Percentiles rank a stretch among this genome's conserved stretches.
phyloP scores from a whole-genome alignment of 768 basidiomycete species.

The Suillus cothurnatus region DNA sequence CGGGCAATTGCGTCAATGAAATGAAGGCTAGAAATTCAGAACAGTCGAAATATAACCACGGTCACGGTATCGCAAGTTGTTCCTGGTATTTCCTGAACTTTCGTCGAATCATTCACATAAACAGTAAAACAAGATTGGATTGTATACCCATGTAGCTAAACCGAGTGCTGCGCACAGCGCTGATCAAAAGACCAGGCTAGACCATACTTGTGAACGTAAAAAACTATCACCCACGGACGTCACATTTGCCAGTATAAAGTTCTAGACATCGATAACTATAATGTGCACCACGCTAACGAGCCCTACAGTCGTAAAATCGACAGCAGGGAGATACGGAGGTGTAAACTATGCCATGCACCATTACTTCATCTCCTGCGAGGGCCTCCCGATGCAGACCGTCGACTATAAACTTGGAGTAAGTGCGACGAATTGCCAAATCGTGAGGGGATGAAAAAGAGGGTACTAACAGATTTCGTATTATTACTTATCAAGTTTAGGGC shows the following conservation, averaged over 20 bases:
- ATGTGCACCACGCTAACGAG: constrained; percentile 89
- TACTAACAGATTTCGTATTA: constrained; percentile 2
- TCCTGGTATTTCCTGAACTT: constrained; percentile 3
- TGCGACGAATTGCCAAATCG: constrained; percentile 48
- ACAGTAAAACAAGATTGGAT: neutral
- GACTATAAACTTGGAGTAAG: constrained; percentile 34
- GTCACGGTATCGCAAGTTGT: neutral
- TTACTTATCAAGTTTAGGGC: constrained; percentile 37
- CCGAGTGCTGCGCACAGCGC: neutral
- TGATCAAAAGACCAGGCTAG: neutral
- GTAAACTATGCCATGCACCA: constrained; percentile 86
- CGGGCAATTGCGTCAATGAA: neutral
- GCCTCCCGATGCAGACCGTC: constrained; percentile 51
- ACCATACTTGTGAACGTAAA: neutral
- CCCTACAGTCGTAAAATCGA: constrained; percentile 59
- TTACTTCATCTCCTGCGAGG: constrained; percentile 91
- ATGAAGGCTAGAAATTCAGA: constrained; percentile 3
- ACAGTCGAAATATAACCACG: constrained; percentile 10
- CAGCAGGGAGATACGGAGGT: constrained; percentile 87
- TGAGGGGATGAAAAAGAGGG: constrained; percentile 40
- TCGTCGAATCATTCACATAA: neutral
- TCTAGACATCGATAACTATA: constrained; percentile 15
- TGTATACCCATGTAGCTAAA: neutral
- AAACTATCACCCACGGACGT: neutral
- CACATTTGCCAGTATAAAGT: neutral